These are phyloP conservation scores for Jamesozyma gamospora DNA, from an alignment of 805 yeast species.

Conservation along the genomic window DNA sequence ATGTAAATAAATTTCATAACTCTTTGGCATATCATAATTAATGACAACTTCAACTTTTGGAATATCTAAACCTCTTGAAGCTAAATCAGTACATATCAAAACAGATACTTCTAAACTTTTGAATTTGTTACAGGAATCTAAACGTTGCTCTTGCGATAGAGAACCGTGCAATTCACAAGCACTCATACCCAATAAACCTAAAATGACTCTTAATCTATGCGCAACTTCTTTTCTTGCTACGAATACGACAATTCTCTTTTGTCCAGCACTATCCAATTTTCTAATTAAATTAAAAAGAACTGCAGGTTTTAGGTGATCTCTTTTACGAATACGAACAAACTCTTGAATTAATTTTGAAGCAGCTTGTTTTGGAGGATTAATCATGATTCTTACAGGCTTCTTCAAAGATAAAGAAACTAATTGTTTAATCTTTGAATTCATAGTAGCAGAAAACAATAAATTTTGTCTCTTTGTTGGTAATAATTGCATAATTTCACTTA, in stretches of 20 bases:
- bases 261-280: constrained; percentile 50
- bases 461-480: constrained; percentile 92
- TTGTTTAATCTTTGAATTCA: constrained; percentile 87
- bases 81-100: constrained; percentile 91
- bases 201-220: constrained; percentile 66
- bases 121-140: constrained; percentile 72
- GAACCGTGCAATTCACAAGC: constrained; percentile 80
- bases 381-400: constrained; percentile 89
- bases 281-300: constrained; percentile 62
- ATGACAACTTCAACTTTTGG: constrained; percentile 93
- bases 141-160: constrained; percentile 85
- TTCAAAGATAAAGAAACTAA: constrained; percentile 79
- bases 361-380: constrained; percentile 91
- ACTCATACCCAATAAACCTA: constrained; percentile 66
- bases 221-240: constrained; percentile 89
- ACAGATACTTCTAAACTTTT: constrained; percentile 77
- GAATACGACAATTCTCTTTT: constrained; percentile 75
- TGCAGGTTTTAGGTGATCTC: constrained; percentile 78
- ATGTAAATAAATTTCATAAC: constrained; percentile 84
- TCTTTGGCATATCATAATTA: constrained; percentile 92
- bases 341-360: constrained; percentile 88
- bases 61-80: constrained; percentile 98
- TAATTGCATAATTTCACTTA: constrained; percentile 78
- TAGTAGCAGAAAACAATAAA: constrained; percentile 90
- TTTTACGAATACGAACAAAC: constrained; percentile 86